phyloP scores from a whole-genome alignment of 257 asterid species.

The Asclepias syriaca region DNA sequence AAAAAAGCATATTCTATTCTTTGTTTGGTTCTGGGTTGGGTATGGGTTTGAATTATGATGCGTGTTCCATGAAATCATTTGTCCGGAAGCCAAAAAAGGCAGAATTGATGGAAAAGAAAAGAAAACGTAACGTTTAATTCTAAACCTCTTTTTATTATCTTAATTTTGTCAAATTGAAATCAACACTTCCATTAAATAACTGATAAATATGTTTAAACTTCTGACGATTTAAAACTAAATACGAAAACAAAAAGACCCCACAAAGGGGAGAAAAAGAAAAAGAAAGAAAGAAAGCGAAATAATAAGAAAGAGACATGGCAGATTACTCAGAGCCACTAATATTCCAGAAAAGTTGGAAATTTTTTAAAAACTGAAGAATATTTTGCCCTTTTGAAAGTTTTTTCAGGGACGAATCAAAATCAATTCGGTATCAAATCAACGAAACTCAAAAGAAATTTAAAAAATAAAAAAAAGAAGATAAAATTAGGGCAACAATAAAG shows the following conservation, averaged over 20 bases:
- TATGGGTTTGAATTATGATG: background rate
- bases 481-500: background rate
- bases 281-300: background rate
- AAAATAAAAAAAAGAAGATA: background rate
- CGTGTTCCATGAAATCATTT: background rate
- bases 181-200: background rate
- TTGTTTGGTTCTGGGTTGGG: background rate
- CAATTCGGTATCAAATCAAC: background rate
- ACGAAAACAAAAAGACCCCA: background rate
- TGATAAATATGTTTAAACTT: background rate
- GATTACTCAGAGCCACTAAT: background rate
- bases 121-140: no score
- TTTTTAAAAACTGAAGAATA: background rate
- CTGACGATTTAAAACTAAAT: background rate
- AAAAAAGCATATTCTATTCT: background rate
- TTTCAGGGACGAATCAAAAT: background rate
- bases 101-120: background rate
- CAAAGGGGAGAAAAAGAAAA: background rate
- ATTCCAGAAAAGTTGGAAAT: background rate
- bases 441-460: background rate
- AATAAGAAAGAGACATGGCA: background rate
- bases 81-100: background rate
- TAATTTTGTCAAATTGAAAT: no score
- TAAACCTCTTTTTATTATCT: no score
- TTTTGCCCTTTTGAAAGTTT: background rate